These are phyloP conservation scores for Crithidia mellificae DNA, from an alignment of 208 protist species.

Conservation along the genomic window DNA sequence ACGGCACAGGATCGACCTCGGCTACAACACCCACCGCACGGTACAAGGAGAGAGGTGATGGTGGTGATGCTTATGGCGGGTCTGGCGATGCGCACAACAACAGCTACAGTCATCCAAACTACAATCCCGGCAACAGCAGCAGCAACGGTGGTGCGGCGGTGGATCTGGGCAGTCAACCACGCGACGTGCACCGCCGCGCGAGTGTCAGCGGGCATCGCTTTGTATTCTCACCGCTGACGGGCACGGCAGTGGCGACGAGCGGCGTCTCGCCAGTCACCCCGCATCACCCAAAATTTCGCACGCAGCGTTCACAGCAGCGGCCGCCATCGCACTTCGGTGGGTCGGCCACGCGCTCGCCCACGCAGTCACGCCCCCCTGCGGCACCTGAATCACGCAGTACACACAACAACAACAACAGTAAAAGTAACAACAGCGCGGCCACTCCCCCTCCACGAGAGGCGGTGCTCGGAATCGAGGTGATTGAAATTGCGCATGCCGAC, in stretches of 20 bases:
- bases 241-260: slow-evolving; percentile 6
- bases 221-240: slow-evolving; percentile 15
- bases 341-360: too few species aligned
- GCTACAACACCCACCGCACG: too few species aligned
- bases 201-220: slow-evolving; percentile 3
- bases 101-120: too few species aligned
- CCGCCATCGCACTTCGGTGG: too few species aligned
- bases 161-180: not conserved
- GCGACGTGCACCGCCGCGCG: not conserved
- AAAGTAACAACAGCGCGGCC: too few species aligned
- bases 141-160: not conserved
- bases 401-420: not conserved
- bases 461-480: slow-evolving; percentile 52
- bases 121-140: not conserved
- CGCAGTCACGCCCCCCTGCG: too few species aligned
- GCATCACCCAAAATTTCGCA: not conserved
- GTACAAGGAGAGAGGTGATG: too few species aligned
- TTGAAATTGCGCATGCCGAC: slow-evolving; percentile 66
- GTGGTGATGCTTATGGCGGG: too few species aligned
- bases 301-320: not conserved
- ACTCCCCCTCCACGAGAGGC: not conserved
- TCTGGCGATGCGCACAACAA: too few species aligned
- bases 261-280: slow-evolving; percentile 7
- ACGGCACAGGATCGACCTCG: too few species aligned
- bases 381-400: too few species aligned